Evolutionary conservation across 768 basidiomycete species (phyloP).

Genomic region (Ramaria sp.): DNA sequence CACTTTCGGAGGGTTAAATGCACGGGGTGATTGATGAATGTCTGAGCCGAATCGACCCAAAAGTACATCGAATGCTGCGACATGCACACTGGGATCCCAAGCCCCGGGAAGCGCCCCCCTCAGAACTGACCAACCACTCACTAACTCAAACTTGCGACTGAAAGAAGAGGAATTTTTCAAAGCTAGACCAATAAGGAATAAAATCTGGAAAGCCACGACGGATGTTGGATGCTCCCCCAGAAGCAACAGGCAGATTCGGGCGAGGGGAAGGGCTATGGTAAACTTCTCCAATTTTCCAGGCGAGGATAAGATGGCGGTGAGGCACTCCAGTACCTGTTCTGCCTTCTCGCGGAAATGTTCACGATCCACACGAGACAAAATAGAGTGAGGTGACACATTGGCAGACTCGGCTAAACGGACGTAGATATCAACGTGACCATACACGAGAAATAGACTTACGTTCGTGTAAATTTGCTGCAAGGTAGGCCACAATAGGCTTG

Average conservation of each 20-base stretch:
- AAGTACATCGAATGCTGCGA: conserved; percentile 58
- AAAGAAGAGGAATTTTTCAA: conserved; percentile 51
- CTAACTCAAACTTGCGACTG: conserved; percentile 71
- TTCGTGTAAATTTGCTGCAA: conserved; percentile 70
- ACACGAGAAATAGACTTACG: conserved; percentile 30
- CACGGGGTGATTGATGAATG: conserved; percentile 15
- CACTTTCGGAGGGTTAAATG: conserved; percentile 19
- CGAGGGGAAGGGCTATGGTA: conserved; percentile 59
- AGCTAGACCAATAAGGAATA: conserved; percentile 48
- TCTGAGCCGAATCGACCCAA: conserved; percentile 32
- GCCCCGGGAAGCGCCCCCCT: conserved; percentile 51
- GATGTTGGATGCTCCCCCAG: conserved; percentile 64
- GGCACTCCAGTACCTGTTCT: conserved; percentile 52
- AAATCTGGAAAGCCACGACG: conserved; percentile 45
- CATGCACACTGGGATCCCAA: conserved; percentile 64
- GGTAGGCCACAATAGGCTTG: conserved; percentile 78
- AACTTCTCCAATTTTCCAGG: conserved; percentile 58
- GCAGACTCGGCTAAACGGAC: neutral
- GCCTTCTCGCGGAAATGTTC: conserved; percentile 45
- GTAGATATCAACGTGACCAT: neutral
- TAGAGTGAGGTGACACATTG: conserved; percentile 40
- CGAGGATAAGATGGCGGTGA: conserved; percentile 51
- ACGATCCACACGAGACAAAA: conserved; percentile 46
- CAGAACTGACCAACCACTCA: conserved; percentile 74
- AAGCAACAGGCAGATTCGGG: conserved; percentile 69